Percentiles rank a stretch among this genome's conserved stretches.
Evolutionary conservation across 2,329 filamentous ascomycete genomes (phyloP).

Genomic region (Ceratocystis cacaofunesta): DNA sequence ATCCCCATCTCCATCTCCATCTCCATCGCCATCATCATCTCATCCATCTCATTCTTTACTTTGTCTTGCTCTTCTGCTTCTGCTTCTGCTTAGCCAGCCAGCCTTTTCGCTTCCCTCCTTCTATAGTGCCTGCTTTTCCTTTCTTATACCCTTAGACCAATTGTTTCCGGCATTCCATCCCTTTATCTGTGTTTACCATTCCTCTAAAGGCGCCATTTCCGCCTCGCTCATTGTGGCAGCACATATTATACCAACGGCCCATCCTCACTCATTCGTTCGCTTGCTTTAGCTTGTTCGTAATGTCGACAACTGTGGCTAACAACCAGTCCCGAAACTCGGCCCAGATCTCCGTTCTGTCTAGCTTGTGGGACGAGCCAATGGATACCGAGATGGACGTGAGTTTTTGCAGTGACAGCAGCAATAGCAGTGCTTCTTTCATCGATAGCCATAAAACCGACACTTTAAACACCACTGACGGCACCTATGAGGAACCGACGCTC

Average conservation of each 20-base stretch:
- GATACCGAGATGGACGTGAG: constrained; percentile 3
- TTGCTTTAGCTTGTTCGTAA: neutral
- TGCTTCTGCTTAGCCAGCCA: neutral
- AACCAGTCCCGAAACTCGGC: constrained; percentile 14
- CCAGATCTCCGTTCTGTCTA: constrained; percentile 18
- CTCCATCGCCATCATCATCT: constrained; percentile 1
- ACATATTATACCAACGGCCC: neutral
- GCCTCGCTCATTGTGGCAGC: neutral
- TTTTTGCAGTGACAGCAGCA: neutral
- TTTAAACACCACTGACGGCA: constrained; percentile 3
- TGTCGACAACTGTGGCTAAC: neutral
- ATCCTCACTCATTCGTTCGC: neutral
- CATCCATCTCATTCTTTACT: constrained; percentile 6
- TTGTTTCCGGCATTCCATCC: constrained; percentile 3
- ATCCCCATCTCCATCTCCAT: constrained; percentile 4
- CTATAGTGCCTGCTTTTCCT: neutral
- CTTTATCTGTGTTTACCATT: constrained; percentile 6
- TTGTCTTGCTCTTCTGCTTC: neutral
- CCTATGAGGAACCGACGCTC: constrained; percentile 4
- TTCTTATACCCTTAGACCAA: constrained; percentile 5
- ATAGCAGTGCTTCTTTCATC: constrained; percentile 4
- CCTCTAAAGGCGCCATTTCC: neutral
- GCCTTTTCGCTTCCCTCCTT: neutral
- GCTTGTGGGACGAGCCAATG: constrained; percentile 15
- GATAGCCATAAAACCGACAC: neutral